Evolutionary conservation across 2,329 filamentous ascomycete species (phyloP).

Genomic region (Fusarium albidum): DNA sequence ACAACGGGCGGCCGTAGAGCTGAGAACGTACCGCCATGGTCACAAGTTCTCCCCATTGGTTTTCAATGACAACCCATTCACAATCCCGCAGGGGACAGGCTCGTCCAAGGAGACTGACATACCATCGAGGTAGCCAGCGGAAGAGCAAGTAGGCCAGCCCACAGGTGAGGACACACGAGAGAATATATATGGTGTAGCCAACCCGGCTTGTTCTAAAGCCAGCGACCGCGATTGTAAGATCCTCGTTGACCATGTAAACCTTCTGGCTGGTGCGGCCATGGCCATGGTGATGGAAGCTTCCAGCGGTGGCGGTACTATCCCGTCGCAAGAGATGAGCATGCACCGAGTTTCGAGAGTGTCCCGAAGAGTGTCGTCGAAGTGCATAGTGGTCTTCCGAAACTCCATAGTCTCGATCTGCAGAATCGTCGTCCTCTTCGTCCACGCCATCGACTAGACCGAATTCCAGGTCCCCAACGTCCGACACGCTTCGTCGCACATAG

Average conservation of each 20-base stretch:
- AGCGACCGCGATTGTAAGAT: conserved; percentile 91
- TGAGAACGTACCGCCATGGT: conserved; percentile 72
- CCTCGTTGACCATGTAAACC: conserved; percentile 91
- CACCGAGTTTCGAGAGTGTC: conserved; percentile 62
- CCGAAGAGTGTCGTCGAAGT: conserved; percentile 70
- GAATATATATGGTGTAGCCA: conserved; percentile 74
- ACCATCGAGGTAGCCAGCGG: conserved; percentile 90
- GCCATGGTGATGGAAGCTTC: conserved; percentile 68
- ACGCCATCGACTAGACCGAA: conserved; percentile 51
- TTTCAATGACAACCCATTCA: conserved; percentile 94
- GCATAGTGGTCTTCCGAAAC: conserved; percentile 55
- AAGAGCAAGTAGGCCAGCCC: conserved; percentile 86
- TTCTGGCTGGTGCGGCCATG: conserved; percentile 82
- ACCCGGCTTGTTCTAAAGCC: conserved; percentile 82
- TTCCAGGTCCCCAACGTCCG: conserved; percentile 51
- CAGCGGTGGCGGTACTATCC: conserved; percentile 74
- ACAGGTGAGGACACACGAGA: conserved; percentile 74
- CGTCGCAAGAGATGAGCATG: conserved; percentile 74
- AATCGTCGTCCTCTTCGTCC: conserved; percentile 51
- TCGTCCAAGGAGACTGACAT: conserved; percentile 77
- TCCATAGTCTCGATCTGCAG: conserved; percentile 51
- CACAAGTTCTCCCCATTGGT: conserved; percentile 94
- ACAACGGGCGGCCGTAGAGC: conserved; percentile 63
- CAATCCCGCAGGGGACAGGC: conserved; percentile 75
- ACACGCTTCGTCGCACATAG: conserved; percentile 43